phyloP scores from a whole-genome alignment of 176 grass and related monocot species.

The Stipa capillata region DNA sequence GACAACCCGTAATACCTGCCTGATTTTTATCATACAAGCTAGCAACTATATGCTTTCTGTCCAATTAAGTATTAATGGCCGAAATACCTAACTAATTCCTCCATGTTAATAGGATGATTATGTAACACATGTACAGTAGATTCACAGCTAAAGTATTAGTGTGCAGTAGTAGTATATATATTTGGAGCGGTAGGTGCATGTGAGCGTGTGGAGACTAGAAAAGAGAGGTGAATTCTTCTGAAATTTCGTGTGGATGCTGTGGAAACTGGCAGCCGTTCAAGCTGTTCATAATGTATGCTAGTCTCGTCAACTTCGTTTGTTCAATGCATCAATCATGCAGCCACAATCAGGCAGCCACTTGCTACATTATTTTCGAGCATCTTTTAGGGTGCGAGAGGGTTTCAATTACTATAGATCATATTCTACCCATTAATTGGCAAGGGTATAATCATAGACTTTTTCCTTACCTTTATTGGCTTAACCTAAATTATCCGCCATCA shows the following conservation, averaged over 20 bases:
- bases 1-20: not conserved
- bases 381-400: too few relatives aligned
- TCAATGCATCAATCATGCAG: not conserved
- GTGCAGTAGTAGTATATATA: not conserved
- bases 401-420: too few relatives aligned
- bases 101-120: not conserved
- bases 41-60: not conserved
- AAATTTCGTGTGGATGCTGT: slow-evolving; percentile 10
- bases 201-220: not conserved
- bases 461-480: too few relatives aligned
- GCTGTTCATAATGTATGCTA: not conserved
- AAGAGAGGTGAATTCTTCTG: not conserved
- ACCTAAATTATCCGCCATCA: too few relatives aligned
- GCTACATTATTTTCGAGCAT: not conserved
- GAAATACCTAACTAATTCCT: not conserved
- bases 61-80: not conserved
- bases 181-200: not conserved
- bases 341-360: not conserved
- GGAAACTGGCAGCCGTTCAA: slow-evolving; percentile 11
- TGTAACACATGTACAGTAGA: not conserved
- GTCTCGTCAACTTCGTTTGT: not conserved
- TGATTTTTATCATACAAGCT: not conserved
- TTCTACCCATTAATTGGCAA: too few relatives aligned
- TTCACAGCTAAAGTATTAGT: not conserved
- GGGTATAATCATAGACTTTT: too few relatives aligned